A percentile compares a stretch with the other conserved stretches of the same genome.
Evolutionary conservation across 2,329 filamentous ascomycete genomes (phyloP).

Genomic region (Zarea fungicola): DNA sequence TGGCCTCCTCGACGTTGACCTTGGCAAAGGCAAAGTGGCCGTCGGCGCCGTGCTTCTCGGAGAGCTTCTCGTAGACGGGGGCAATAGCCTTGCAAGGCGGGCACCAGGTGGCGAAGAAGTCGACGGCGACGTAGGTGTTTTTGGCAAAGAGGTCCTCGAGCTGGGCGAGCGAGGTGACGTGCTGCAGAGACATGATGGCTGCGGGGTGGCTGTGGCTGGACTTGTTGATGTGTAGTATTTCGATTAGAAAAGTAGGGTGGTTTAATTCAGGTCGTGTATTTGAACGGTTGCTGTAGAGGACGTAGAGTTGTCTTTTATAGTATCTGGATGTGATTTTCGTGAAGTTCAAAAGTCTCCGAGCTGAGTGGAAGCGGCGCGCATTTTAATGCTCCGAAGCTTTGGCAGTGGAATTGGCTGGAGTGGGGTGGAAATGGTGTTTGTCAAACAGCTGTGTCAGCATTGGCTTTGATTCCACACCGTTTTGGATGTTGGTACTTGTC

Average conservation of each 20-base stretch:
- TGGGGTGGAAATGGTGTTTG: constrained; percentile 6
- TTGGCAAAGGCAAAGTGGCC: constrained; percentile 73
- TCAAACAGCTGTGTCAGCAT: constrained; percentile 3
- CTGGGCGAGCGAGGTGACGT: constrained; percentile 26
- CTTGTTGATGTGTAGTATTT: neutral
- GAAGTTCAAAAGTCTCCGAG: neutral
- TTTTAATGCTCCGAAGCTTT: neutral
- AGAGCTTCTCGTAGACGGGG: constrained; percentile 35
- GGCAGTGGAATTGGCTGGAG: constrained; percentile 3
- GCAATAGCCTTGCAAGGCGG: constrained; percentile 44
- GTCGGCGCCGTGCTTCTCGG: constrained; percentile 23
- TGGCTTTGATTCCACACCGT: neutral
- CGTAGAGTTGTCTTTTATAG: too few species aligned
- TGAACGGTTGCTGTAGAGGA: too few species aligned
- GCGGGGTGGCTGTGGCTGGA: constrained; percentile 2
- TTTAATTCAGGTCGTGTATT: too few species aligned
- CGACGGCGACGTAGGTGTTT: constrained; percentile 39
- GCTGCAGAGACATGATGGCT: constrained; percentile 21
- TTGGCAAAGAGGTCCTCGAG: constrained; percentile 33
- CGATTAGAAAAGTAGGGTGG: neutral
- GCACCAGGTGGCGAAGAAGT: constrained; percentile 50
- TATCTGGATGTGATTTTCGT: neutral
- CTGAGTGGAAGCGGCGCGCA: neutral
- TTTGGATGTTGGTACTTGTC: neutral
- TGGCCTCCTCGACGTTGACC: constrained; percentile 81